phyloP scores from a whole-genome alignment of 345 rosid species.

The Lepidium aucheri region DNA sequence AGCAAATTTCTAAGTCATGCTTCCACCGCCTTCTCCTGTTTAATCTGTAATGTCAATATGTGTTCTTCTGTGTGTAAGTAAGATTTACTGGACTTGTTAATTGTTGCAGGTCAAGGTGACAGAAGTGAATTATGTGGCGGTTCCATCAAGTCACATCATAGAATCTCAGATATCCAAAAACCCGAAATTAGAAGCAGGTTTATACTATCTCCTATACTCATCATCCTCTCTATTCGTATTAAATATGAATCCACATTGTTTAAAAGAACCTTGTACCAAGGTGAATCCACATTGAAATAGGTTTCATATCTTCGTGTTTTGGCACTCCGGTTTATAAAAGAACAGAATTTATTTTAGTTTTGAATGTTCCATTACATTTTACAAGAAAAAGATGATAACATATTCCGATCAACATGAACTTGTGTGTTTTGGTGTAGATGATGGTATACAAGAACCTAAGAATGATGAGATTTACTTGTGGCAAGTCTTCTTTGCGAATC shows the following conservation, averaged over 20 bases:
- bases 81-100: neutral
- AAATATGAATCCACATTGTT: neutral
- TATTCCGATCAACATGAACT: neutral
- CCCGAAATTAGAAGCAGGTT: slow-evolving; percentile 33
- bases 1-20: neutral
- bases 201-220: neutral
- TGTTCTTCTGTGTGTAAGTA: neutral
- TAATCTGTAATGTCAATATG: neutral
- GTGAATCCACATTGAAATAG: neutral
- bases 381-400: neutral
- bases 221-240: neutral
- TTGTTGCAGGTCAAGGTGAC: slow-evolving; percentile 45
- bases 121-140: slow-evolving; percentile 42
- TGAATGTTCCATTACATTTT: neutral
- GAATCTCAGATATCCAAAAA: slow-evolving; percentile 12
- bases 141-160: slow-evolving; percentile 19
- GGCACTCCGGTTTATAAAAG: neutral
- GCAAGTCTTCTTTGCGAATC: slow-evolving; percentile 65
- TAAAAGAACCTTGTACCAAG: neutral
- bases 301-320: neutral
- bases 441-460: slow-evolving; percentile 7
- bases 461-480: slow-evolving; percentile 44
- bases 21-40: neutral
- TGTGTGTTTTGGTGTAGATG: slow-evolving; percentile 10
- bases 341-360: neutral